These are phyloP conservation scores for Aureobasidium uvarum DNA, from an alignment of 2,329 filamentous ascomycete genomes.

Conservation along the genomic window DNA sequence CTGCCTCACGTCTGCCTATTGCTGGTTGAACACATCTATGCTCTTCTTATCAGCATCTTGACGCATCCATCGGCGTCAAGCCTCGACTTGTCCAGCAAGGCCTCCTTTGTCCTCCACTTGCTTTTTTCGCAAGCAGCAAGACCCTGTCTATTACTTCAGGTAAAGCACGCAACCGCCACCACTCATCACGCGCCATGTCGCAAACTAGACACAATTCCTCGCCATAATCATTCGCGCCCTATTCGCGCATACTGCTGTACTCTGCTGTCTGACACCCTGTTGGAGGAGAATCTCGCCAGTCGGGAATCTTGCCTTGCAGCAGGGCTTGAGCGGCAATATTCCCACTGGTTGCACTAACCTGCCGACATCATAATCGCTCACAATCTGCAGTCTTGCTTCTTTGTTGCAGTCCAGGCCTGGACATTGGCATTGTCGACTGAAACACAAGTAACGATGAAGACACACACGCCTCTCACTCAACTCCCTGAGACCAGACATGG, in stretches of 20 bases:
- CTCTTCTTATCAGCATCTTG: background rate
- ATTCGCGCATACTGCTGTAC: conserved; percentile 4
- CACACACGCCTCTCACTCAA: background rate
- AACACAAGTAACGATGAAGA: background rate
- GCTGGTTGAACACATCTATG: background rate
- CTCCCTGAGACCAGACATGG: background rate
- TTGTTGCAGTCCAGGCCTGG: no score
- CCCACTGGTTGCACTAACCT: background rate
- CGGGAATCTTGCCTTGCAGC: conserved; percentile 7
- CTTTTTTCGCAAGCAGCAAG: background rate
- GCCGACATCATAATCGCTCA: background rate
- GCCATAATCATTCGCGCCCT: background rate
- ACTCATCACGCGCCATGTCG: conserved; percentile 16
- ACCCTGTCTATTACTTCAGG: background rate
- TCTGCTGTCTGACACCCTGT: background rate
- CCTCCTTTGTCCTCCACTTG: background rate
- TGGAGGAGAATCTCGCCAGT: background rate
- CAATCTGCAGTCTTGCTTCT: background rate
- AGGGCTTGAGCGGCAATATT: conserved; percentile 6
- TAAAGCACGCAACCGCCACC: conserved; percentile 20
- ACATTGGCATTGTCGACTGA: background rate
- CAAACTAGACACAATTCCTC: conserved; percentile 12
- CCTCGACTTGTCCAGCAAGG: background rate
- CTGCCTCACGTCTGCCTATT: background rate
- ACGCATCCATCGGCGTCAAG: background rate